Conservation (phyloP, 139 green algal genomes). For the Trebouxia sp. region DNA sequence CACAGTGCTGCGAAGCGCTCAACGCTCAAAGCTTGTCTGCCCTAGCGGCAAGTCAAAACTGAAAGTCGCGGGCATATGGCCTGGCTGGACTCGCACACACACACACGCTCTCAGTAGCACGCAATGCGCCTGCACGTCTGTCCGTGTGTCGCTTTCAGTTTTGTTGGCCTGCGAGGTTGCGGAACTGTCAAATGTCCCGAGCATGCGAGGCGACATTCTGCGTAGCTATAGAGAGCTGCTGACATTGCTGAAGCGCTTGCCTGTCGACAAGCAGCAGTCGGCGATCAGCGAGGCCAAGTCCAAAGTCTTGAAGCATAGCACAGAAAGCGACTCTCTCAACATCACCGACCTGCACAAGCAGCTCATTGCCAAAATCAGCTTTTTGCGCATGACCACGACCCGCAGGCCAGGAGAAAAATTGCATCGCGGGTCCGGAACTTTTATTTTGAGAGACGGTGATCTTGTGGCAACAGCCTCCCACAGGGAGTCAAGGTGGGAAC, state of each 20-base stretch:
- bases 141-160: no score
- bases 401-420: conserved; percentile 35
- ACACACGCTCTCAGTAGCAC: no score
- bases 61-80: background rate
- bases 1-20: no score
- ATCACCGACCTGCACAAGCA: conserved; percentile 54
- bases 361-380: conserved; percentile 59
- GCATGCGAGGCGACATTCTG: conserved; percentile 32
- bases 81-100: no score
- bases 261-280: background rate
- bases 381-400: conserved; percentile 58
- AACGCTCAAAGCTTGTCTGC: background rate
- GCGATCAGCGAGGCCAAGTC: conserved; percentile 37
- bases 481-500: background rate
- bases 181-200: no score
- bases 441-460: conserved; percentile 55
- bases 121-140: no score
- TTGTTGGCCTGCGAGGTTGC: no score
- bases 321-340: conserved; percentile 36
- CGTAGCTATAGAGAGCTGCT: conserved; percentile 57
- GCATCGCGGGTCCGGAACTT: conserved; percentile 37
- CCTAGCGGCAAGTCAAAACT: background rate
- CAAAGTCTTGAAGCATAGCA: conserved; percentile 33
- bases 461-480: conserved; percentile 49
- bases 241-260: conserved; percentile 46